Conservation (phyloP, 2,329 filamentous ascomycete genomes). For the Drechslerella dactyloides region DNA sequence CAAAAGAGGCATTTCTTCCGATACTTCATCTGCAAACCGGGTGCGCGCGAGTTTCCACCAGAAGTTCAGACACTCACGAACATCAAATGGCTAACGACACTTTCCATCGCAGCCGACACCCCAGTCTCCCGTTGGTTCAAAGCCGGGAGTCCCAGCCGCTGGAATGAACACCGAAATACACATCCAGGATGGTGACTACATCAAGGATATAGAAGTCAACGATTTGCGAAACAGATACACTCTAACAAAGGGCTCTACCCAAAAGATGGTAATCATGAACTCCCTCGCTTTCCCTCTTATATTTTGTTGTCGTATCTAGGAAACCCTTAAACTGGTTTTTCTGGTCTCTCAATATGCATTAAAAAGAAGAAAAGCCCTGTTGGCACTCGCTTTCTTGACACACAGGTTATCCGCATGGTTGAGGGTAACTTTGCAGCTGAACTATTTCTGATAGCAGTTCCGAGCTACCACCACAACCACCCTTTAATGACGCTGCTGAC, state of each 20-base stretch:
- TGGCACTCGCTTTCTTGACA: constrained; percentile 39
- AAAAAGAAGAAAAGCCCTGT: background rate
- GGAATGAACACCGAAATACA: constrained; percentile 87
- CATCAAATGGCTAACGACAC: constrained; percentile 60
- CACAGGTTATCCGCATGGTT: constrained; percentile 57
- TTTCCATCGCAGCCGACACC: constrained; percentile 63
- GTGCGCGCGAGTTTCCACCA: constrained; percentile 7
- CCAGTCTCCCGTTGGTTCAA: constrained; percentile 56
- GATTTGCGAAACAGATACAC: constrained; percentile 95
- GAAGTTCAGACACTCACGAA: constrained; percentile 2
- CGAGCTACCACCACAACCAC: constrained; percentile 39
- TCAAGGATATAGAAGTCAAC: constrained; percentile 99
- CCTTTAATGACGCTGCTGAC: constrained; percentile 49
- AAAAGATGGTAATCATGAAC: constrained; percentile 89
- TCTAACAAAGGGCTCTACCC: constrained; percentile 93
- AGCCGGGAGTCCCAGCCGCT: constrained; percentile 52
- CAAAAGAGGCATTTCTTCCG: constrained; percentile 72
- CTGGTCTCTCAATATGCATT: constrained; percentile 54
- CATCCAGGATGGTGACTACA: constrained; percentile 94
- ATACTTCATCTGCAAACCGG: constrained; percentile 23
- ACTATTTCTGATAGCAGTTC: constrained; percentile 69
- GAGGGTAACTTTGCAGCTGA: constrained; percentile 74
- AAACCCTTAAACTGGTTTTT: constrained; percentile 67
- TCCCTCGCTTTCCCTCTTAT: constrained; percentile 67
- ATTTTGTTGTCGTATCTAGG: constrained; percentile 61